Evolutionary conservation across 2,329 filamentous ascomycete genomes (phyloP), one percentile per base, ranked within the genome.

Genomic region (Monilinia fructicola): DNA sequence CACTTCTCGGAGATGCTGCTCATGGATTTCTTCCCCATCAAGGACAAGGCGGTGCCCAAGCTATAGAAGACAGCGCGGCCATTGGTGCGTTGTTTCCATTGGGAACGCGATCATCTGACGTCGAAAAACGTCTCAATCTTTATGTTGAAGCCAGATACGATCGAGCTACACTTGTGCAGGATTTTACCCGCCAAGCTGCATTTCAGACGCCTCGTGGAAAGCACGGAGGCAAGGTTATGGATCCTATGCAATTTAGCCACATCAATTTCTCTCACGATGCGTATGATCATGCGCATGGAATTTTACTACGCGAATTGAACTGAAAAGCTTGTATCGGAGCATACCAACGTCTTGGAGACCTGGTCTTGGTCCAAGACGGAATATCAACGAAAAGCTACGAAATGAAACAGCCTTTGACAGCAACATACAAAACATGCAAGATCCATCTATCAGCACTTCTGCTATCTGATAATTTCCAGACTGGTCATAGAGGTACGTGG

Each of bases 1-100:
- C 81, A 0, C 74, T 90, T 0, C 75, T 91, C 0, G 88, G 89
- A 0, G 88, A 91, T 73, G 87, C 88, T 0, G 88, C 87, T 0
- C 88, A 91, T 73, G 87, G 88, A 0, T 90, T 90, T 71, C 78
- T 87, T 0, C 88, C 87, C 18, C 83, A 86, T 68, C 85, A 87
- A 76, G 86, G 83, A 0, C 86, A 88, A 73, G 88, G 87, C 2
- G 88, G 83, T 11, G 86, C 78, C 0, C 79, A 85, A 66, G 88
- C 89, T 0, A 89, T 91, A 54, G 88, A 91, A 73, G 89, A 91
- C 69, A 87, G 83, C 0, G 84, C 83, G 0, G 82, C 86, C 0
- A 73, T 91, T 0, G 82, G 80, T 0, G 82, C 83, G 2, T 78
- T 91, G 4, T 77, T 91, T 0, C 81, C 83, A 0, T 68, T 71